Base-by-base conservation (phyloP, 2,329 filamentous ascomycete species). In the Ophiostoma tasmaniense region DNA sequence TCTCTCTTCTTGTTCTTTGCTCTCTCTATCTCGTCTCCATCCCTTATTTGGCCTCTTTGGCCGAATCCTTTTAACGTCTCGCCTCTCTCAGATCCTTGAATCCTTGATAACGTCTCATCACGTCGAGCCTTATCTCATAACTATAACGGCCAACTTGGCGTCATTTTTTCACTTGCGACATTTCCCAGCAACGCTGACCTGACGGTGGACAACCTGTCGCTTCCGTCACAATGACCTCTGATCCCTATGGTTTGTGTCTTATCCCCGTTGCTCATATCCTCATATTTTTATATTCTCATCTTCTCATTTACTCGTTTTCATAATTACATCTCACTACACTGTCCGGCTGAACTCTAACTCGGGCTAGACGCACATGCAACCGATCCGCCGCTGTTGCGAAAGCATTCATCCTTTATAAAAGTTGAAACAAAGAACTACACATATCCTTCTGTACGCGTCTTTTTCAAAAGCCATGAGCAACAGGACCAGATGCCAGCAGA, bases 401-500 rank as follows among this genome's bases (percentile, higher is more conserved):
- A 93, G 74, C 85, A 94, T 77, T 93, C 91, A 17, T 83, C 85
- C 52, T 83, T 90, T 73, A 85, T 85, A 75, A 84, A 88, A 5
- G 96, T 93, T 77, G 88, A 84, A n/a, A 93, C 93, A 2, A 83
- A 82, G 20, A 79, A 79, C 35, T 88, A 89, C 72, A 88, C 85
- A 10, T 98, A 97, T 76, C 85, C 88, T 1, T 85, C 84, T 39
- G 84, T 98, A 72, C 88, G 94, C 69, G 88, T 93, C 61, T 97
- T 98, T 78, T 93, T 90, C 79, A 87, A 90, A 69, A 86, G 87
- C 68, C 95, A 97, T 78, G 85, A 88, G 25, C 92, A 97, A 75
- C 87, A 89, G n/a, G 86, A 89, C 70, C 91, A 95, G 77, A 83
- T 98, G 3, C 92, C 92, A 2, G 84, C 82, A 59, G 83, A 88